Conservation (phyloP, 1,139 yeast genomes). For the Trichomonascaceae sp. region DNA sequence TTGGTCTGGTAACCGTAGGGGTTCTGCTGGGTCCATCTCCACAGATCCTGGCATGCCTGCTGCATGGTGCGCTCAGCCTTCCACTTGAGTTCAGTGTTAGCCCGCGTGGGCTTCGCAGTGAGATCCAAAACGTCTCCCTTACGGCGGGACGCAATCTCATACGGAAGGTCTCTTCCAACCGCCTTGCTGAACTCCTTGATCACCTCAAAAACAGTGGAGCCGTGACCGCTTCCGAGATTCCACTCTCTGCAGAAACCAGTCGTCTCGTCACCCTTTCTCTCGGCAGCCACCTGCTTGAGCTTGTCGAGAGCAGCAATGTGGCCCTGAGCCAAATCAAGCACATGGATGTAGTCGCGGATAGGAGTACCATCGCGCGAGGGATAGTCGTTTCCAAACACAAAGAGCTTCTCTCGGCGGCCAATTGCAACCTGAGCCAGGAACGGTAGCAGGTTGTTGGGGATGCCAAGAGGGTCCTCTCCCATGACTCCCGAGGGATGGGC, state of each 20-base stretch:
- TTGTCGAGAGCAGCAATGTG: conserved; percentile 60
- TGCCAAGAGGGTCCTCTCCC: conserved; percentile 72
- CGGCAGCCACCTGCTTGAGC: conserved; percentile 29
- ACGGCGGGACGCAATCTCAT: conserved; percentile 52
- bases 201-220: conserved; percentile 66
- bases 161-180: conserved; percentile 55
- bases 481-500: conserved; percentile 72
- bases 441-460: conserved; percentile 66
- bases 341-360: conserved; percentile 72
- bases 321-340: conserved; percentile 70
- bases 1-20: conserved; percentile 44
- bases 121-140: conserved; percentile 70
- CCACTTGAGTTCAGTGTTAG: conserved; percentile 57
- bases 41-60: conserved; percentile 58
- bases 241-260: conserved; percentile 57
- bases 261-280: conserved; percentile 14
- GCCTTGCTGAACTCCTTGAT: conserved; percentile 54
- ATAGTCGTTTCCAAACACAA: conserved; percentile 57
- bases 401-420: conserved; percentile 53
- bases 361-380: conserved; percentile 69
- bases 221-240: conserved; percentile 76
- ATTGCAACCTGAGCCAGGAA: conserved; percentile 67
- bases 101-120: conserved; percentile 60
- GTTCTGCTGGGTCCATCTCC: conserved; percentile 66
- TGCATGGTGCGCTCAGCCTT: conserved; percentile 42